Percentiles rank a stretch among this genome's conserved stretches.
Conservation (phyloP, 148 eudicot species). For the Fagopyrum tataricum region DNA sequence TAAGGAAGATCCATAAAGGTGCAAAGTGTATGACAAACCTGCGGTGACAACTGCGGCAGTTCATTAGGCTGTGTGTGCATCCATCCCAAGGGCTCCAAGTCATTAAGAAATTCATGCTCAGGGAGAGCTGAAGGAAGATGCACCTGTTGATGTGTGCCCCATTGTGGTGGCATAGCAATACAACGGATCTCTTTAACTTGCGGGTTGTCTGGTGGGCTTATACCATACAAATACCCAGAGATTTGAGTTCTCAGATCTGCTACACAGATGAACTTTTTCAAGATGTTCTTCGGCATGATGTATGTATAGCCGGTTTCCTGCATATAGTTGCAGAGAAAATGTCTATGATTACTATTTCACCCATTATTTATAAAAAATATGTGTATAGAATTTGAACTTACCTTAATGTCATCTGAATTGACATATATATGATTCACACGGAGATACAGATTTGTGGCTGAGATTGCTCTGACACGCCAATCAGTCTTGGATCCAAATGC, state of each 20-base stretch:
- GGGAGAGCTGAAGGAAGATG: constrained; percentile 89
- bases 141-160: constrained; percentile 97
- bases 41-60: constrained; percentile 96
- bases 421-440: constrained; percentile 98
- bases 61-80: constrained; percentile 99
- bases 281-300: constrained; percentile 95
- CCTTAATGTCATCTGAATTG: constrained; percentile 98
- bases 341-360: background rate
- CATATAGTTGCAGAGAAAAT: background rate
- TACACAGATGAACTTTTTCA: constrained; percentile 97
- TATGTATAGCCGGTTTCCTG: constrained; percentile 99
- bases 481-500: constrained; percentile 94
- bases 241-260: constrained; percentile 97
- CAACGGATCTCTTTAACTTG: constrained; percentile 98
- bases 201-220: constrained; percentile 98
- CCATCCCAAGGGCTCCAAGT: constrained; percentile 99
- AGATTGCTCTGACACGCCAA: constrained; percentile 99
- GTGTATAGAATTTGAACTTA: constrained; percentile 5
- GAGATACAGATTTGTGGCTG: constrained; percentile 97
- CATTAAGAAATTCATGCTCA: constrained; percentile 87
- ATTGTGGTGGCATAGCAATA: constrained; percentile 94
- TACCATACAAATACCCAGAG: constrained; percentile 89
- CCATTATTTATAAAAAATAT: too few relatives aligned
- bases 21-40: constrained; percentile 33
- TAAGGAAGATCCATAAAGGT: too few relatives aligned